Evolutionary conservation across 805 yeast genomes (phyloP), one percentile per base, ranked within the genome.

Genomic region (Hanseniaspora guilliermondii): DNA sequence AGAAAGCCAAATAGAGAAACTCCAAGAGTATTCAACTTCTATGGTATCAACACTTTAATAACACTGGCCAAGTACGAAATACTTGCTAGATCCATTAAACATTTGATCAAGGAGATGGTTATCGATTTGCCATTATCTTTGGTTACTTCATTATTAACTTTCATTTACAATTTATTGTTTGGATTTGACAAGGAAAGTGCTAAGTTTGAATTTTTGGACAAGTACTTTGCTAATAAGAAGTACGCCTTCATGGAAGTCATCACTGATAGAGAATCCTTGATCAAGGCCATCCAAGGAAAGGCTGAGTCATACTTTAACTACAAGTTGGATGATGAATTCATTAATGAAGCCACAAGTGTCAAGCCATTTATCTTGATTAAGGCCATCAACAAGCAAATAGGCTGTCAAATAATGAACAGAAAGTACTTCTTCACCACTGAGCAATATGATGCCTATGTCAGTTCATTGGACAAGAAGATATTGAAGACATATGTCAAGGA

Each of bases 41-140:
- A 65, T 39, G 65, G 67, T 58, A 71, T 77, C 57, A 61, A 68
- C 6, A 71, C 80, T n/a, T 70, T 85, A 47, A 67, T 73, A 55
- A 64, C 61, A 14, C 66, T 81, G 39, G 66, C 80, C 32, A 65
- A 67, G 50, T 49, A 65, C 19, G 97, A 89, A 68, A 82, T 89
- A 72, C 67, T 89, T 61, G 77, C 91, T 24, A 82, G 98, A 70
- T 78, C 86, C 27, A 68, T 78, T 49, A 91, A 91, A 70, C 94
- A 87, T 62, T 65, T 82, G 45, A 69, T 89, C 61, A 80, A 87
- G 64, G 64, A 67, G 3, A 64, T 67, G 27, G 65, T 82, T 39
- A 60, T 59, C 6, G 53, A 60, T 0, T 63, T 82, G 17, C 87
- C 93, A 17, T 53, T 76, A 11, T 67, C 73, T 42, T 70, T 83